Evolutionary conservation across 192 early-diverging fungal species (phyloP).

Genomic region (Coemansia sp.): DNA sequence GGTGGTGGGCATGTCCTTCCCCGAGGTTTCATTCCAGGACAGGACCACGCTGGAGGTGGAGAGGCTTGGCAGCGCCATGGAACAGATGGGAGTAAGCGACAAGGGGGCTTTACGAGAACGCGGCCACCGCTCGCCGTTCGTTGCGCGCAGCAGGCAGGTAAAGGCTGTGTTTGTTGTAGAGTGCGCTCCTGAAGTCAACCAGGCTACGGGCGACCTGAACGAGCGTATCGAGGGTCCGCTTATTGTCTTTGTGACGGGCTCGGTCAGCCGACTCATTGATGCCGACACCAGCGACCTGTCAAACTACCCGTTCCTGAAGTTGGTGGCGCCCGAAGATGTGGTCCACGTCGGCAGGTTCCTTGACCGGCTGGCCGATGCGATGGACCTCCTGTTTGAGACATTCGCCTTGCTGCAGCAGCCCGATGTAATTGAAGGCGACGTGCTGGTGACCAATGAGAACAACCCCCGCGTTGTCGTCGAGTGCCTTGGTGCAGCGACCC

Average conservation of each 20-base stretch:
- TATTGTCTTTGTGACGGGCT: conserved; percentile 28
- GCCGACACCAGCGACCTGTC: conserved; percentile 24
- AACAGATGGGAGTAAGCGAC: background rate
- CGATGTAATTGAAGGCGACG: conserved; percentile 25
- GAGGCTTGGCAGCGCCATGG: conserved; percentile 30
- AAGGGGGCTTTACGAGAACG: conserved; percentile 10
- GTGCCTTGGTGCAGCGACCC: conserved; percentile 22
- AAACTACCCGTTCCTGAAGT: conserved; percentile 24
- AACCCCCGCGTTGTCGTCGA: conserved; percentile 21
- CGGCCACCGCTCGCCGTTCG: conserved; percentile 5
- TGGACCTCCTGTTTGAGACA: conserved; percentile 25
- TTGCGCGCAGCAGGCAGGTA: conserved; percentile 7
- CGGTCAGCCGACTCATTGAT: conserved; percentile 21
- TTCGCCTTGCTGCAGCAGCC: conserved; percentile 22
- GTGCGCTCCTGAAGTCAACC: conserved; percentile 6
- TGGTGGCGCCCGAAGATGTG: conserved; percentile 32
- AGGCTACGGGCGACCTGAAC: background rate
- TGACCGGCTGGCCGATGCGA: conserved; percentile 11
- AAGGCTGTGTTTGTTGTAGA: conserved; percentile 33
- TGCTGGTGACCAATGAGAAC: conserved; percentile 7
- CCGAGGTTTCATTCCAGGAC: conserved; percentile 15
- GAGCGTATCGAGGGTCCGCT: conserved; percentile 10
- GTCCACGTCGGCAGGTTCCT: conserved; percentile 17
- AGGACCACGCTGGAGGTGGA: conserved; percentile 24
- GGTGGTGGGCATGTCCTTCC: conserved; percentile 16